Evolutionary conservation across 345 rosid genomes (phyloP).

Genomic region (Acer saccharum): DNA sequence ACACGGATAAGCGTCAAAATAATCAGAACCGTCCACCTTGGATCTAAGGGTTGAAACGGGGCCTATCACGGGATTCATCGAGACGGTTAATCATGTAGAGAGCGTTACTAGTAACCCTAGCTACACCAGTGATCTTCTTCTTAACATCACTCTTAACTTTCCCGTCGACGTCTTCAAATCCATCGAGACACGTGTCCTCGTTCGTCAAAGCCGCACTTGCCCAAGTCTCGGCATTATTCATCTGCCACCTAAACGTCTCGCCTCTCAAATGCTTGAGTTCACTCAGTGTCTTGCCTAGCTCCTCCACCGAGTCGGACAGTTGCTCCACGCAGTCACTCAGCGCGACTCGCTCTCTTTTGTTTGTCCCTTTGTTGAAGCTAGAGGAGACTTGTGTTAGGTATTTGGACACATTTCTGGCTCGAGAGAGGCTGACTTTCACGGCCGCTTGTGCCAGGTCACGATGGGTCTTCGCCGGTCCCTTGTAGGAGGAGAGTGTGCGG

Average conservation of each 20-base stretch:
- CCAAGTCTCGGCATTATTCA: constrained; percentile 87
- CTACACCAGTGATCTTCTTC: constrained; percentile 56
- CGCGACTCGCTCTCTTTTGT: constrained; percentile 50
- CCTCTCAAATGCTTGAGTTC: constrained; percentile 65
- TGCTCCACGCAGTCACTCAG: constrained; percentile 76
- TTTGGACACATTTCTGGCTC: constrained; percentile 36
- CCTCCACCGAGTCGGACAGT: constrained; percentile 67
- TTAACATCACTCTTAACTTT: constrained; percentile 47
- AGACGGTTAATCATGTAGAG: constrained; percentile 76
- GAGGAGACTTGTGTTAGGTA: constrained; percentile 36
- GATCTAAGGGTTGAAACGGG: constrained; percentile 21
- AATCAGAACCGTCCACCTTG: constrained; percentile 22
- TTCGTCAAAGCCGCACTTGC: constrained; percentile 82
- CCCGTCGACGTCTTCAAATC: constrained; percentile 53
- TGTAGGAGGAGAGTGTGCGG: constrained; percentile 66
- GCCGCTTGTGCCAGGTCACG: constrained; percentile 76
- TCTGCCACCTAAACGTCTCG: constrained; percentile 56
- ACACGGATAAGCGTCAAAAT: neutral
- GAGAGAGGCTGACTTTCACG: constrained; percentile 60
- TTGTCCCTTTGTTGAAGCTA: constrained; percentile 5
- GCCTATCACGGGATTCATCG: constrained; percentile 36
- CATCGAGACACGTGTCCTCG: constrained; percentile 90
- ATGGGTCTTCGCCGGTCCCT: constrained; percentile 63
- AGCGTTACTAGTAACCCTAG: constrained; percentile 82
- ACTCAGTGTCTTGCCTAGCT: constrained; percentile 50